Evolutionary conservation across 495 filamentous ascomycete genomes (phyloP).

Genomic region (Staphylotrichum longicolle): DNA sequence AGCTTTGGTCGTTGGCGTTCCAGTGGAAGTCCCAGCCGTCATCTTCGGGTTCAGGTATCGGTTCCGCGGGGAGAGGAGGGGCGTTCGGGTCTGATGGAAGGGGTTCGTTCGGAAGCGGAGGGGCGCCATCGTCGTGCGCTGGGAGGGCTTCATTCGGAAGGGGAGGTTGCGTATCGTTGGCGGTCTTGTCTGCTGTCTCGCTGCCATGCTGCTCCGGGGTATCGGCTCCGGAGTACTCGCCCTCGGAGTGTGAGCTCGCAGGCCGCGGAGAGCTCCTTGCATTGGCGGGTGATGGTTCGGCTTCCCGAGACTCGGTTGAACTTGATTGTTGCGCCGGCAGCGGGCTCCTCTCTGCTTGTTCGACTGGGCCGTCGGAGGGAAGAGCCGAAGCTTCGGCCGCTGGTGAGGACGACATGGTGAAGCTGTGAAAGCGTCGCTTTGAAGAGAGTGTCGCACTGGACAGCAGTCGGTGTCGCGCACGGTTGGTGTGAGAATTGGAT

Average conservation of each 20-base stretch:
- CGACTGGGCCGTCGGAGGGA: not conserved
- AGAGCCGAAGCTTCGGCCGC: slow-evolving; percentile 6
- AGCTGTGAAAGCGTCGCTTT: not conserved
- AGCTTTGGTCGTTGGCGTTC: slow-evolving; percentile 67
- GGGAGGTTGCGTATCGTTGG: slow-evolving; percentile 6
- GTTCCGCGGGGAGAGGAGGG: slow-evolving; percentile 43
- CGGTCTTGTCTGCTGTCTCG: not conserved
- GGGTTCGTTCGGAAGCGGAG: slow-evolving; percentile 35
- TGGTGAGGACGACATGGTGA: slow-evolving; percentile 16
- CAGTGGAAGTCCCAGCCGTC: slow-evolving; percentile 90
- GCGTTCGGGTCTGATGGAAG: slow-evolving; percentile 21
- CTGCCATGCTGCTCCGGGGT: not conserved
- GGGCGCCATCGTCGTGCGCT: slow-evolving; percentile 13
- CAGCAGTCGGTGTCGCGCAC: too few species aligned
- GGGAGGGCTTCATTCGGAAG: slow-evolving; percentile 20
- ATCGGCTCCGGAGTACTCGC: slow-evolving; percentile 21
- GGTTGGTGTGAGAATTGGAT: too few species aligned
- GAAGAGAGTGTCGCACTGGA: not conserved
- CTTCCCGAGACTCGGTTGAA: not conserved
- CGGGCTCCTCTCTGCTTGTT: not conserved
- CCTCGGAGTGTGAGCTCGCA: slow-evolving; percentile 18
- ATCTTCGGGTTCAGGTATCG: slow-evolving; percentile 50
- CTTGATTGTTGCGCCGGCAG: not conserved
- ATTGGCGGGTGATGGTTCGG: not conserved
- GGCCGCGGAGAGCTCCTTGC: not conserved